Evolutionary conservation across 305 asterid genomes (phyloP), one percentile per base, ranked within the genome.

Genomic region (Withania somnifera): DNA sequence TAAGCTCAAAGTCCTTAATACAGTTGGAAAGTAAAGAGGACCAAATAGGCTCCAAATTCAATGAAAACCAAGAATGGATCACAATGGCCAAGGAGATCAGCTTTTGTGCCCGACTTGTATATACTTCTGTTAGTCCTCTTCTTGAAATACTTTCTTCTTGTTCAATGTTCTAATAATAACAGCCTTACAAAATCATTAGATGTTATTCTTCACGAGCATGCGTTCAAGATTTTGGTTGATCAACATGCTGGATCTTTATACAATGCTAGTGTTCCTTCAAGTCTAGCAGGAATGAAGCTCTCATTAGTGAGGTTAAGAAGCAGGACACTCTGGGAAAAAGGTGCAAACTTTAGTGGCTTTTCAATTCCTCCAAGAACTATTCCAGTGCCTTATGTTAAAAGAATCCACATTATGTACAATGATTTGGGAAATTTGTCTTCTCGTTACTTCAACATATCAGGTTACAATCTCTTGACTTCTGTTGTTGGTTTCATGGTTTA

Each of bases 401-500:
- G 82, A 63, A 56, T 79, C 75, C 36, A 56, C 15, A 36, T 79
- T 10, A 58, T 79, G 24, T 79, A 79, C 26, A 40, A 79, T 15
- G 82, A 79, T 40, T 45, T 79, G 11, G 82, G 82, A 10, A 79
- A 79, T n/a, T 58, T 58, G 45, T 79, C 82, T 58, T 5, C 82
- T 38, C 57, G 14, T 28, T 79, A 79, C 75, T 79, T 79, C 56
- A 79, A 79, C 30, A 10, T 79, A 38, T 79, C 82, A 26, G 82
- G 82, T 47, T 79, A 79, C 82, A 20, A 26, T 79, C 53, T 79
- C 28, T 14, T 79, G 30, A 79, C 45, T 58, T 63, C 82, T 45
- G 75, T 79, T 17, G 36, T 79, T 42, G 82, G 82, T 58, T 79
- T 79, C 75, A 79, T 38, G 69, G 82, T 28, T 57, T 79, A 79